Base-by-base conservation (phyloP, 768 basidiomycete species). In the Trametes cinnabarina region DNA sequence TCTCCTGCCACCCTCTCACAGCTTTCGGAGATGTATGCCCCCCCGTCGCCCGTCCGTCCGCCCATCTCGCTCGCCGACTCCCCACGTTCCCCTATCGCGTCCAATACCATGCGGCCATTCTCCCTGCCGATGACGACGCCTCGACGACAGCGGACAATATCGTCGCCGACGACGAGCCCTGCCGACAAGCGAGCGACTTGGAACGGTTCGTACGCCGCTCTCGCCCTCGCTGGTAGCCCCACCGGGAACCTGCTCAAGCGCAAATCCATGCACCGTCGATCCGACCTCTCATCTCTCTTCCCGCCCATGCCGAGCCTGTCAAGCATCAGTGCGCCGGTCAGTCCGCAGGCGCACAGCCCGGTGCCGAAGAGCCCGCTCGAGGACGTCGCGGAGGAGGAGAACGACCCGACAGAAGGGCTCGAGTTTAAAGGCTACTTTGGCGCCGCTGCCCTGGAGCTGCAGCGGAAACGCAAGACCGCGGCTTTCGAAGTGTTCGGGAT, bases 11-110 rank as follows among this genome's bases (percentile, higher is more conserved):
- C 89, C 62, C 75, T 92, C n/a, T 78, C 86, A 10, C 91, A 90
- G 67, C 78, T 94, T 11, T 77, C 88, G 11, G 91, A 91, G 72
- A 94, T 94, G 92, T 94, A 94, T 69, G 89, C 90, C 0, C 91
- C 92, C 5, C 81, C 90, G 0, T 89, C 87, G 0, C 87, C 88
- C 3, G 60, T 67, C 12, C 66, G 66, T 12, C 62, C 69, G 59
- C 34, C 71, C 63, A 63, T 69, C 68, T 25, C 60, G 26, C 25
- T 76, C 60, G 65, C 58, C 61, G 67, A 64, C 62, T 69, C 54
- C 37, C 77, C 17, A 61, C 60, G 60, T n/a, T 56, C 60, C 1
- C 60, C 60, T 9, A 10, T 32, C 69, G 39, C 76, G 26, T 44
- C 54, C 4, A 44, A 23, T 8, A 28, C 51, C 2, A 47, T 61